phyloP scores from a whole-genome alignment of 805 yeast genomes.

The Myxozyma monticola region DNA sequence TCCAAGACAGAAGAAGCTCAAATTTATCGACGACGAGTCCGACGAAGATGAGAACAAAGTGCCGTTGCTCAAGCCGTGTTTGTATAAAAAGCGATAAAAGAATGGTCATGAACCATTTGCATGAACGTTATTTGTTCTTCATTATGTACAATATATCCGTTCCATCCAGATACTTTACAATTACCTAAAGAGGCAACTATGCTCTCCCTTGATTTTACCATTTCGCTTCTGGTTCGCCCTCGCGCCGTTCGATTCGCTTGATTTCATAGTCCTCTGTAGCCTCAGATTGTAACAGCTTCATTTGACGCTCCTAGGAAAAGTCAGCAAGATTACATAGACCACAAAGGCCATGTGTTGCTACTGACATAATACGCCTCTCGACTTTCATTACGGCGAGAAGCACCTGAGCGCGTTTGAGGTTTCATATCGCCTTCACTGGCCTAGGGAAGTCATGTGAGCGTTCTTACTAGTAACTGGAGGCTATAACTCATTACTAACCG shows the following conservation, averaged over 20 bases:
- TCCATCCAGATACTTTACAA: too few relatives aligned
- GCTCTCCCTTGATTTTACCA: conserved; percentile 11
- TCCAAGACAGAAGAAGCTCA: conserved; percentile 32
- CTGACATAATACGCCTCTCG: conserved; percentile 27
- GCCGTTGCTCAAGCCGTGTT: conserved; percentile 93
- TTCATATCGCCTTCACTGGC: too few relatives aligned
- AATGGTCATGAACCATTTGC: neutral
- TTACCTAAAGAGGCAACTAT: too few relatives aligned
- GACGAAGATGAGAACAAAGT: conserved; percentile 67
- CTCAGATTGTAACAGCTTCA: conserved; percentile 13
- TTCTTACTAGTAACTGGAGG: neutral
- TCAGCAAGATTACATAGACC: neutral
- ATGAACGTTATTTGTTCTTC: too few relatives aligned
- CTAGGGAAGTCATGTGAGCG: neutral
- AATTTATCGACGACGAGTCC: conserved; percentile 67
- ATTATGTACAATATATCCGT: too few relatives aligned
- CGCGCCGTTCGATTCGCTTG: conserved; percentile 21
- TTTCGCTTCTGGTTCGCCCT: conserved; percentile 19
- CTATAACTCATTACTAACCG: too few relatives aligned
- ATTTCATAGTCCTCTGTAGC: conserved; percentile 24
- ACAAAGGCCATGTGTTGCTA: neutral
- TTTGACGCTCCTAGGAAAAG: conserved; percentile 18
- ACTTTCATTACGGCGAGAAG: conserved; percentile 11
- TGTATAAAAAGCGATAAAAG: conserved; percentile 76
- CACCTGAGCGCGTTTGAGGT: too few relatives aligned